Conservation (phyloP, 2,329 filamentous ascomycete species). For the Mariannaea elegans region DNA sequence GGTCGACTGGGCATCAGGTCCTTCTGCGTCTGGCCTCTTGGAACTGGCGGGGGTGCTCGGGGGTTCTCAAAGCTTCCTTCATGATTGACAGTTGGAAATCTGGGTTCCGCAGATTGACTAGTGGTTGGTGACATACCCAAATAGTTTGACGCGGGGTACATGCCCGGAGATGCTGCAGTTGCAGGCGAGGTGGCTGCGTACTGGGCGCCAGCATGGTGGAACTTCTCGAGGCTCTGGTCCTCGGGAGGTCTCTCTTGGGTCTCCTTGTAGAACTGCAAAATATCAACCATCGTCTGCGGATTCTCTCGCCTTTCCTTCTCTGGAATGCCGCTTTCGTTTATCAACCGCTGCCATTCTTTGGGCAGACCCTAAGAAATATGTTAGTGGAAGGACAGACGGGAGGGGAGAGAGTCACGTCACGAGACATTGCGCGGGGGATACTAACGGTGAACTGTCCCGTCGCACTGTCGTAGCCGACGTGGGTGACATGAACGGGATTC, state of each 20-base stretch:
- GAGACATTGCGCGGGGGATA: slow-evolving; percentile 36
- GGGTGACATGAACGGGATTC: slow-evolving; percentile 97
- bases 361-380: slow-evolving; percentile 75
- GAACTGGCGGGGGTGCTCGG: slow-evolving; percentile 89
- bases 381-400: slow-evolving; percentile 28
- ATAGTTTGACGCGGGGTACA: slow-evolving; percentile 62
- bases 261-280: slow-evolving; percentile 97
- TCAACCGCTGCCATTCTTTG: slow-evolving; percentile 96
- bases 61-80: slow-evolving; percentile 98
- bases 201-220: slow-evolving; percentile 80
- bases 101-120: slow-evolving; percentile 83
- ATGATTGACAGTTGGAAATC: slow-evolving; percentile 85
- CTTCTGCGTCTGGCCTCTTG: slow-evolving; percentile 62
- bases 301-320: slow-evolving; percentile 96
- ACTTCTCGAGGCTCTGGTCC: slow-evolving; percentile 94
- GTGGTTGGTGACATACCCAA: slow-evolving; percentile 69
- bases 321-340: slow-evolving; percentile 95
- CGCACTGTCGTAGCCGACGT: slow-evolving; percentile 95
- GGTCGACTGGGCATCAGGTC: slow-evolving; percentile 80
- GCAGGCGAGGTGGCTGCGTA: slow-evolving; percentile 53
- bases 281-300: slow-evolving; percentile 93
- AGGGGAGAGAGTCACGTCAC: slow-evolving; percentile 25
- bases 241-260: slow-evolving; percentile 83
- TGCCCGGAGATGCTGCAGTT: slow-evolving; percentile 60
- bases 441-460: slow-evolving; percentile 95